A percentile compares a stretch with the other conserved stretches of the same genome.
Evolutionary conservation across 2,329 filamentous ascomycete genomes (phyloP).

Genomic region (Coniochaeta hoffmannii): DNA sequence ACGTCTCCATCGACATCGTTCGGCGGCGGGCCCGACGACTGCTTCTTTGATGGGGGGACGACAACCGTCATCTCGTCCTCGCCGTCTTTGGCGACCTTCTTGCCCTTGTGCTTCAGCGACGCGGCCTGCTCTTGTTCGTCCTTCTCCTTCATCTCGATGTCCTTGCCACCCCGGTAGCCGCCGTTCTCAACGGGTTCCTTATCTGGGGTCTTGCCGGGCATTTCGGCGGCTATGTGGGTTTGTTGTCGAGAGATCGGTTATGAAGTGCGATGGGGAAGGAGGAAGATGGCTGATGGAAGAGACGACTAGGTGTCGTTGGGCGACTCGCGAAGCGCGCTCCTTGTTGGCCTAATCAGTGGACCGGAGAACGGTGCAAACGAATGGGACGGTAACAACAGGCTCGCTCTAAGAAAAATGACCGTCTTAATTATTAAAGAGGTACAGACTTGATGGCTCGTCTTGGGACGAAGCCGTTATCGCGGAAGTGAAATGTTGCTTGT

Average conservation of each 20-base stretch:
- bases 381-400: neutral
- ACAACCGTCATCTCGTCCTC: slow-evolving; percentile 75
- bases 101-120: slow-evolving; percentile 56
- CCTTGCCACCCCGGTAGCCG: slow-evolving; percentile 53
- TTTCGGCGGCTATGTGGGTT: slow-evolving; percentile 26
- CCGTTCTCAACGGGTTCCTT: slow-evolving; percentile 64
- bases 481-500: neutral
- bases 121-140: slow-evolving; percentile 42
- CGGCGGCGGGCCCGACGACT: slow-evolving; percentile 46
- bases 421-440: slow-evolving; percentile 1
- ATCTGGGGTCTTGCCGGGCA: slow-evolving; percentile 69
- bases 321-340: slow-evolving; percentile 14
- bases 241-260: neutral
- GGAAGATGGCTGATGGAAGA: slow-evolving; percentile 4
- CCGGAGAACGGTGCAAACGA: neutral
- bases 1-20: slow-evolving; percentile 63
- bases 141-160: slow-evolving; percentile 64
- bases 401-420: neutral
- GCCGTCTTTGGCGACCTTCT: slow-evolving; percentile 57
- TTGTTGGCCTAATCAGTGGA: slow-evolving; percentile 9
- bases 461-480: neutral
- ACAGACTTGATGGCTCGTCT: neutral
- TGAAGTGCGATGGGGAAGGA: slow-evolving; percentile 6
- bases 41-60: slow-evolving; percentile 64
- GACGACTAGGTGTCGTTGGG: slow-evolving; percentile 3